Evolutionary conservation across 106 monocot genomes (phyloP).

Genomic region (Apostasia ramifera): DNA sequence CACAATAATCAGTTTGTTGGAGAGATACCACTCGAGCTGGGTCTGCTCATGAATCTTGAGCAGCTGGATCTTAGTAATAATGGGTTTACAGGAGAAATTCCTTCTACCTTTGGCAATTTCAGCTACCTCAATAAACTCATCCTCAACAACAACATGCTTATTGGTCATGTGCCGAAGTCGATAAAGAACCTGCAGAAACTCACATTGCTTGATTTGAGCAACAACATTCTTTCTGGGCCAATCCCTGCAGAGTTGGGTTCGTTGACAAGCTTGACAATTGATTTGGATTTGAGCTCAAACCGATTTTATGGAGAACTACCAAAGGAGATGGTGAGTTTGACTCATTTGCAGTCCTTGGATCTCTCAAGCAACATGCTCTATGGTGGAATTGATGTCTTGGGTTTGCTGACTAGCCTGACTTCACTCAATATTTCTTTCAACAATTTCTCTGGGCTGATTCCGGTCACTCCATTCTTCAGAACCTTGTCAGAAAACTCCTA

Average conservation of each 20-base stretch:
- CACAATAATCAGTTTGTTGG: conserved; percentile 64
- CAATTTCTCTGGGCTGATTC: conserved; percentile 74
- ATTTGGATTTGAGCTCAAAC: conserved; percentile 48
- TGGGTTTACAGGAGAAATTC: conserved; percentile 64
- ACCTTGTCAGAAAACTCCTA: conserved; percentile 43
- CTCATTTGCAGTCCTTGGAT: conserved; percentile 54
- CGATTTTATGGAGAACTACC: conserved; percentile 44
- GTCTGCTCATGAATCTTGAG: conserved; percentile 69
- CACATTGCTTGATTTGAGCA: conserved; percentile 55
- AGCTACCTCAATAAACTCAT: conserved; percentile 71
- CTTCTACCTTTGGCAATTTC: conserved; percentile 54
- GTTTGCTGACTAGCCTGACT: conserved; percentile 49
- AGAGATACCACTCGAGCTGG: conserved; percentile 54
- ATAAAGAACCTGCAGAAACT: conserved; percentile 59
- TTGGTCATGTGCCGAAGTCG: conserved; percentile 42
- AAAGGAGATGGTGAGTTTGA: conserved; percentile 34
- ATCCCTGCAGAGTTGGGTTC: conserved; percentile 58
- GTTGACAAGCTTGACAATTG: conserved; percentile 51
- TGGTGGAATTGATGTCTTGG: conserved; percentile 42
- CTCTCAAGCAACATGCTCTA: conserved; percentile 47
- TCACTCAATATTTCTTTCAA: conserved; percentile 62
- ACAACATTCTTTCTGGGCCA: conserved; percentile 42
- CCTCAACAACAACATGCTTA: conserved; percentile 44
- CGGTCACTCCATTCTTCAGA: conserved; percentile 56
- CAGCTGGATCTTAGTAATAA: conserved; percentile 85